Evolutionary conservation across 352 stramenopile species (phyloP).

Genomic region (Phytophthora citrophthora): DNA sequence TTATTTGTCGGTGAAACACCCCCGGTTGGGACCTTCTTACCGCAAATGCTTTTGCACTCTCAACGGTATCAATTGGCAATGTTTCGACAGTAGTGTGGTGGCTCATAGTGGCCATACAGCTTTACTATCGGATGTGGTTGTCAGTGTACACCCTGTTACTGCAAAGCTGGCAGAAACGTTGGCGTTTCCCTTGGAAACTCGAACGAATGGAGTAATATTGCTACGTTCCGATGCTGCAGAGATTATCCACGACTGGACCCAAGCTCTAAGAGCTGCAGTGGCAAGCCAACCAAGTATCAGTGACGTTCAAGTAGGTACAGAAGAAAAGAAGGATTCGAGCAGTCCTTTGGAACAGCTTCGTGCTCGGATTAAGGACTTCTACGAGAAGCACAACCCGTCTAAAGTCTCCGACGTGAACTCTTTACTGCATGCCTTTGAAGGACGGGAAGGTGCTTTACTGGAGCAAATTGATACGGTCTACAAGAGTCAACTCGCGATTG

Average conservation of each 20-base stretch:
- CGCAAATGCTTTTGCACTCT: slow-evolving; percentile 50
- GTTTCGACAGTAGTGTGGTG: slow-evolving; percentile 40
- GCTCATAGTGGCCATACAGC: slow-evolving; percentile 13
- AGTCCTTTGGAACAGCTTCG: slow-evolving; percentile 39
- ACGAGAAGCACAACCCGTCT: slow-evolving; percentile 87
- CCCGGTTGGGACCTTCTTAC: slow-evolving; percentile 34
- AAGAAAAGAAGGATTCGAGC: slow-evolving; percentile 6
- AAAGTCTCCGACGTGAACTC: slow-evolving; percentile 84
- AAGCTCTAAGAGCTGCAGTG: slow-evolving; percentile 26
- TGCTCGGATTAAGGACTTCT: slow-evolving; percentile 75
- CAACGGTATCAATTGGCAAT: slow-evolving; percentile 33
- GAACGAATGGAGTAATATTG: slow-evolving; percentile 45
- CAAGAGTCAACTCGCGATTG: slow-evolving; percentile 45
- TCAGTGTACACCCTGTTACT: slow-evolving; percentile 38
- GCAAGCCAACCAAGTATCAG: slow-evolving; percentile 9
- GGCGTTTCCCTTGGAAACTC: slow-evolving; percentile 46
- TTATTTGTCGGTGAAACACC: slow-evolving; percentile 52
- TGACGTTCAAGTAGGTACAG: background rate
- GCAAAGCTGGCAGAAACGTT: slow-evolving; percentile 38
- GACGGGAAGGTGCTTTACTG: slow-evolving; percentile 55
- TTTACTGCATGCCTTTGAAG: slow-evolving; percentile 61
- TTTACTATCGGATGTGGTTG: slow-evolving; percentile 34
- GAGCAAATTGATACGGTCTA: slow-evolving; percentile 76
- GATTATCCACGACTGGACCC: slow-evolving; percentile 44
- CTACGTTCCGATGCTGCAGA: slow-evolving; percentile 38